Conservation (phyloP, 1,284 basidiomycete species). For the Leccinum solheimii region DNA sequence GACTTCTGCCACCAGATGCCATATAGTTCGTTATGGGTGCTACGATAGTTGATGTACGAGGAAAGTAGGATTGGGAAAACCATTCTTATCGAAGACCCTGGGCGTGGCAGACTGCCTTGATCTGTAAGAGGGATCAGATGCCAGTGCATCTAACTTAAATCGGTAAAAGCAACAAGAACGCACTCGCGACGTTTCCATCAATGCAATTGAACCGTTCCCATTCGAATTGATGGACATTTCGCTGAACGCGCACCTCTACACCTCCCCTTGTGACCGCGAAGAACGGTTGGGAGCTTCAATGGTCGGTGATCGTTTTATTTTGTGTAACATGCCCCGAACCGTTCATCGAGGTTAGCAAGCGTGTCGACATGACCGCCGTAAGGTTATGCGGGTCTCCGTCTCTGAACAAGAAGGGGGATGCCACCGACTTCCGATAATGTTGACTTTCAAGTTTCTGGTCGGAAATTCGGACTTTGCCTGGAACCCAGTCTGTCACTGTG, state of each 20-base stretch:
- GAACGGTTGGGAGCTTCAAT: not conserved
- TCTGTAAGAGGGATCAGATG: conserved; percentile 10
- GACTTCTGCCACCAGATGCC: conserved; percentile 51
- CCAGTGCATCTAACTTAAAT: conserved; percentile 3
- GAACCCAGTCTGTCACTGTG: too few relatives aligned
- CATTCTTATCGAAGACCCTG: conserved; percentile 3
- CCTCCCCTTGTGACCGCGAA: not conserved
- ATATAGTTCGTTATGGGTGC: conserved; percentile 58
- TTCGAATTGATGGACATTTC: not conserved
- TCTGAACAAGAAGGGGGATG: not conserved
- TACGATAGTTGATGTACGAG: not conserved
- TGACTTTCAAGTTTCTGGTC: not conserved
- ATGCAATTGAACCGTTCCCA: not conserved
- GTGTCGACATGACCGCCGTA: not conserved
- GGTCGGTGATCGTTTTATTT: not conserved
- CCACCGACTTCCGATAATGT: not conserved
- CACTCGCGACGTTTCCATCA: not conserved
- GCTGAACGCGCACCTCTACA: not conserved
- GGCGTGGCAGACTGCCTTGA: not conserved
- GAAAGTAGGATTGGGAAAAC: not conserved
- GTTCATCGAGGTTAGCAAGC: not conserved
- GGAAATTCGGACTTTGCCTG: not conserved
- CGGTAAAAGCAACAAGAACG: not conserved
- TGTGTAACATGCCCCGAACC: not conserved
- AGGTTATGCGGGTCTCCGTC: not conserved